Evolutionary conservation across 495 filamentous ascomycete genomes (phyloP).

Genomic region (Penicillium daleae): DNA sequence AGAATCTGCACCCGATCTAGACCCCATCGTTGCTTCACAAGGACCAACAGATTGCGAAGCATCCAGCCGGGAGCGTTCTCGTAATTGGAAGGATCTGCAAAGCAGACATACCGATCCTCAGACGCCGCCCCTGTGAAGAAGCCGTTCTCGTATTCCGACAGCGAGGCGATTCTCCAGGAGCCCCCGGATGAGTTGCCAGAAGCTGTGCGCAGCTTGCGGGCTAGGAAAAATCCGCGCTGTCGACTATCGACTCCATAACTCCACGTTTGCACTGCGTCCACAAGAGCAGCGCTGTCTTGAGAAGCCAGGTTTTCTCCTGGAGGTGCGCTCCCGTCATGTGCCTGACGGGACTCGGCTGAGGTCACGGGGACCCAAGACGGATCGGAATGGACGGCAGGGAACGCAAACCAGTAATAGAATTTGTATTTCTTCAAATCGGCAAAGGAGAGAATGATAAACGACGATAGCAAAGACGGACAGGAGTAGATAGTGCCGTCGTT

Average conservation of each 20-base stretch:
- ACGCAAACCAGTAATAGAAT: constrained; percentile 94
- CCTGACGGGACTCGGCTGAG: constrained; percentile 12
- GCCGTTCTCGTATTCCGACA: constrained; percentile 79
- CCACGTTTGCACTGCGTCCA: constrained; percentile 85
- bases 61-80: constrained; percentile 86
- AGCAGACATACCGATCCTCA: constrained; percentile 78
- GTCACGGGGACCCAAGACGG: constrained; percentile 68
- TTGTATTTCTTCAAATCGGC: constrained; percentile 95
- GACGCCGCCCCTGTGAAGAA: constrained; percentile 76
- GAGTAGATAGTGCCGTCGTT: constrained; percentile 94
- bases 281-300: constrained; percentile 71
- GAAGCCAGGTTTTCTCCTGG: constrained; percentile 53
- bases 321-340: constrained; percentile 25
- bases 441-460: constrained; percentile 88
- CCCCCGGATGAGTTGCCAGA: constrained; percentile 8
- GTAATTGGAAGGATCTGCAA: constrained; percentile 93
- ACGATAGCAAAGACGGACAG: constrained; percentile 85
- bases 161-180: constrained; percentile 71
- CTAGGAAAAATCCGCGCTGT: constrained; percentile 93
- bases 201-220: constrained; percentile 61
- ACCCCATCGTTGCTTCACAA: constrained; percentile 81
- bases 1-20: constrained; percentile 79
- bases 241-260: constrained; percentile 73
- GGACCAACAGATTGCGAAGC: constrained; percentile 83
- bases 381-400: constrained; percentile 88